These are phyloP conservation scores for Amesomyces nigricolor DNA, from an alignment of 2,329 filamentous ascomycete genomes.

Conservation along the genomic window DNA sequence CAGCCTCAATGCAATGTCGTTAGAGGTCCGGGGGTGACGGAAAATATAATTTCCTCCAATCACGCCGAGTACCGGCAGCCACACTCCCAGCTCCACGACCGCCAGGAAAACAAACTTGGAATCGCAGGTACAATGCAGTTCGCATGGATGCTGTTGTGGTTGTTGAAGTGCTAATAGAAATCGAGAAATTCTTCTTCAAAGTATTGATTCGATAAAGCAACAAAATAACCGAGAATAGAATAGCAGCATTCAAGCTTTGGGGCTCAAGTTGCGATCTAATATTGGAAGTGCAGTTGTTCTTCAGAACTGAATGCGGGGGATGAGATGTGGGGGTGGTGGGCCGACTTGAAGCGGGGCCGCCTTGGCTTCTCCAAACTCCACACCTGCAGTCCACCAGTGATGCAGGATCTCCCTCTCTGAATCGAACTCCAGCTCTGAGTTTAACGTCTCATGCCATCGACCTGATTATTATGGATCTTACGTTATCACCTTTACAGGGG, in stretches of 20 bases:
- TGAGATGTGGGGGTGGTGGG: constrained; percentile 9
- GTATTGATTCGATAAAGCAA: no score
- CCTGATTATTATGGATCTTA: background rate
- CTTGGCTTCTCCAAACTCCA: constrained; percentile 13
- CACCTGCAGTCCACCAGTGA: constrained; percentile 5
- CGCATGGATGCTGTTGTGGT: background rate
- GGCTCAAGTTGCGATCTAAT: background rate
- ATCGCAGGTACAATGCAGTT: background rate
- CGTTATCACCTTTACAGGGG: background rate
- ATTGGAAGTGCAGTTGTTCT: background rate
- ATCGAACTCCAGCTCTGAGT: background rate
- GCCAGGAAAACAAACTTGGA: background rate
- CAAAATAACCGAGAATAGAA: background rate
- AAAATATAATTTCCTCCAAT: constrained; percentile 27
- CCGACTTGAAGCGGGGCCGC: background rate
- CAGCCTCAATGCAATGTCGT: constrained; percentile 1
- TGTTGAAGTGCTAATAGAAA: no score
- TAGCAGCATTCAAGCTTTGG: background rate
- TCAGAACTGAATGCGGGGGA: constrained; percentile 6
- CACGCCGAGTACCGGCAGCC: background rate
- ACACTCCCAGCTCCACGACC: no score
- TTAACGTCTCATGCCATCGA: no score
- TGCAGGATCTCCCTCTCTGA: background rate
- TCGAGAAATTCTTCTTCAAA: no score
- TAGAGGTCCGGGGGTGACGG: constrained; percentile 18